Evolutionary conservation across 176 grass and related monocot species (phyloP).

Genomic region (Lolium multiflorum): DNA sequence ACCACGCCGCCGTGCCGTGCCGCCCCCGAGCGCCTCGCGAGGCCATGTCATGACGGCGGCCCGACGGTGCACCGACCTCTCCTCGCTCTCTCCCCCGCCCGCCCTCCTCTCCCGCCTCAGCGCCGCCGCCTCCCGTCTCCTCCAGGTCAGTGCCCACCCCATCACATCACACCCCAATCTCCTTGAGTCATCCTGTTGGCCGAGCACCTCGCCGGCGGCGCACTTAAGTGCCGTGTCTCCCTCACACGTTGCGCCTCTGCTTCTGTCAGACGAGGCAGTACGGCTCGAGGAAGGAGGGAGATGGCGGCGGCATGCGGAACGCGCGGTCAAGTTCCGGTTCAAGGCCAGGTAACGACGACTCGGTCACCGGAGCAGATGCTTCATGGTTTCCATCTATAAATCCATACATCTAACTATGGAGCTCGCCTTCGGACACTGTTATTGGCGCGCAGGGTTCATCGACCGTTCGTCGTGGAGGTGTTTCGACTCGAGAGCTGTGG

Average conservation of each 20-base stretch:
- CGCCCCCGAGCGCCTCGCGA: not conserved
- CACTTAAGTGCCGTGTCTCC: not conserved
- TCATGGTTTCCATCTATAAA: not conserved
- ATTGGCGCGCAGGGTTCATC: slow-evolving; percentile 48
- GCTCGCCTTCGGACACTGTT: not conserved
- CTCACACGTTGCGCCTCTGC: not conserved
- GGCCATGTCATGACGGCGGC: slow-evolving; percentile 49
- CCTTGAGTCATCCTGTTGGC: slow-evolving; percentile 46
- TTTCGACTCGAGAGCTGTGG: slow-evolving; percentile 64
- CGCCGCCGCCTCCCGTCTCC: slow-evolving; percentile 38
- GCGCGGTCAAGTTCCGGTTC: slow-evolving; percentile 21
- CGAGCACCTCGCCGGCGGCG: slow-evolving; percentile 50
- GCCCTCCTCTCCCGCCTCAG: slow-evolving; percentile 45
- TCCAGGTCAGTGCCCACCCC: slow-evolving; percentile 51
- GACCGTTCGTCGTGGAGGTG: slow-evolving; percentile 71
- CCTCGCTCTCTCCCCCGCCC: slow-evolving; percentile 26
- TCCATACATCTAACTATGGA: not conserved
- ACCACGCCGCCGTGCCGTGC: not conserved
- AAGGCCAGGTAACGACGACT: slow-evolving; percentile 51
- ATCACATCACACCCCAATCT: not conserved
- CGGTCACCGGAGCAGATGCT: not conserved
- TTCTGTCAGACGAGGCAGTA: slow-evolving; percentile 47
- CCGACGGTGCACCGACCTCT: slow-evolving; percentile 43
- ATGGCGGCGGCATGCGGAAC: not conserved
- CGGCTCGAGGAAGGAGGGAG: slow-evolving; percentile 35